A percentile compares a stretch with the other conserved stretches of the same genome.
Evolutionary conservation across 176 grass and related monocot genomes (phyloP).

Genomic region (Carex scoparia): DNA sequence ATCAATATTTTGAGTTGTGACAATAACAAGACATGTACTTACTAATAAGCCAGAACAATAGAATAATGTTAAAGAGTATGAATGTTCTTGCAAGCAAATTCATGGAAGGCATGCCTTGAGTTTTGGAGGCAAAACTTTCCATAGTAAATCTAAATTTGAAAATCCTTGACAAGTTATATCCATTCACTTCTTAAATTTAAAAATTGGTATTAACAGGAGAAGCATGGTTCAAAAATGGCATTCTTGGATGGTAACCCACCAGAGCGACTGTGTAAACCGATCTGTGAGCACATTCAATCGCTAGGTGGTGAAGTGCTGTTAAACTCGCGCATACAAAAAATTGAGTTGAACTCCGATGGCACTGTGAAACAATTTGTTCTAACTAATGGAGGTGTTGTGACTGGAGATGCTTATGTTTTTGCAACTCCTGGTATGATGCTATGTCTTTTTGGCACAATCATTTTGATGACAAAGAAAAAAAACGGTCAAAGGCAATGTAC

Average conservation of each 20-base stretch:
- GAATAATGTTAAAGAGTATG: background rate
- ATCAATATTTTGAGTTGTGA: background rate
- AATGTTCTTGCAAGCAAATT: background rate
- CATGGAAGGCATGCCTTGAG: background rate
- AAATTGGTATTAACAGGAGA: slow-evolving; percentile 55
- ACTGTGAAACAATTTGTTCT: slow-evolving; percentile 82
- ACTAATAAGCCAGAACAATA: background rate
- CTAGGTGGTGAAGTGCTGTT: slow-evolving; percentile 83
- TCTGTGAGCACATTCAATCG: slow-evolving; percentile 77
- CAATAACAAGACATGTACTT: background rate
- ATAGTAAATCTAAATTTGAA: background rate
- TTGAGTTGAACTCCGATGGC: slow-evolving; percentile 82
- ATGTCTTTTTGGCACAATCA: background rate
- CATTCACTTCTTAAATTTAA: slow-evolving; percentile 1
- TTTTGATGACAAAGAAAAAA: background rate
- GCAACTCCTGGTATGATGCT: slow-evolving; percentile 66
- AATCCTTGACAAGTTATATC: background rate
- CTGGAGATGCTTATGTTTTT: slow-evolving; percentile 88
- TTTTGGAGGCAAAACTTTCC: background rate
- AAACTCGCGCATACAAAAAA: slow-evolving; percentile 85
- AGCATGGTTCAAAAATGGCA: slow-evolving; percentile 94
- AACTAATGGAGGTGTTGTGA: slow-evolving; percentile 63
- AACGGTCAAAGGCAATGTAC: background rate
- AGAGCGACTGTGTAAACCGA: slow-evolving; percentile 92
- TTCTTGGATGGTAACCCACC: slow-evolving; percentile 97